phyloP scores from a whole-genome alignment of 805 yeast species.

The Teunomyces barrocoloradensis region DNA sequence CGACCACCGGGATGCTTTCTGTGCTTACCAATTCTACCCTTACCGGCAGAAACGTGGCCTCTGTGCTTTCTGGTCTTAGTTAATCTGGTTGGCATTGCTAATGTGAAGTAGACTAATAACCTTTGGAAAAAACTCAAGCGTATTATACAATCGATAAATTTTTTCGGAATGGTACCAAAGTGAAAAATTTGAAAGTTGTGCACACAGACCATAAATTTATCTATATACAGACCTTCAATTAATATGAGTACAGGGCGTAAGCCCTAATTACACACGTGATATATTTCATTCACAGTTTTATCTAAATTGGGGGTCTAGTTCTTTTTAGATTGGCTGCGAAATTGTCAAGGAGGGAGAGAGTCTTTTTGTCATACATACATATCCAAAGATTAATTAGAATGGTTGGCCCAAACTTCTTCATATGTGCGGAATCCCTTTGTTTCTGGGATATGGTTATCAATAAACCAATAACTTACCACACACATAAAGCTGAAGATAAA shows the following conservation, averaged over 20 bases:
- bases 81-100: slow-evolving; percentile 95
- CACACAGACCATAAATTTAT: background rate
- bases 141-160: slow-evolving; percentile 5
- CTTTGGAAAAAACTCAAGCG: slow-evolving; percentile 1
- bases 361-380: background rate
- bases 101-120: slow-evolving; percentile 12
- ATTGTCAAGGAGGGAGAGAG: background rate
- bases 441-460: slow-evolving; percentile 60
- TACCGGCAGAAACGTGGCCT: slow-evolving; percentile 99
- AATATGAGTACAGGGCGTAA: background rate
- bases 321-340: background rate
- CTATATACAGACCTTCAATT: background rate
- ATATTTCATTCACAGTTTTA: background rate
- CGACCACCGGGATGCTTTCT: slow-evolving; percentile 99
- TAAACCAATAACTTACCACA: slow-evolving; percentile 46
- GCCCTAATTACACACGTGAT: background rate
- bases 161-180: slow-evolving; percentile 6
- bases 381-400: background rate
- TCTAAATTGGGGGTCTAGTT: background rate
- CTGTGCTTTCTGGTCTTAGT: slow-evolving; percentile 99
- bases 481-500: slow-evolving; percentile 65
- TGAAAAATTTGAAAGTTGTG: slow-evolving; percentile 3
- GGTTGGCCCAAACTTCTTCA: slow-evolving; percentile 62
- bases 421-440: slow-evolving; percentile 65
- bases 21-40: slow-evolving; percentile 99